phyloP scores from a whole-genome alignment of 2,329 filamentous ascomycete species.

The Aureobasidium sp. region DNA sequence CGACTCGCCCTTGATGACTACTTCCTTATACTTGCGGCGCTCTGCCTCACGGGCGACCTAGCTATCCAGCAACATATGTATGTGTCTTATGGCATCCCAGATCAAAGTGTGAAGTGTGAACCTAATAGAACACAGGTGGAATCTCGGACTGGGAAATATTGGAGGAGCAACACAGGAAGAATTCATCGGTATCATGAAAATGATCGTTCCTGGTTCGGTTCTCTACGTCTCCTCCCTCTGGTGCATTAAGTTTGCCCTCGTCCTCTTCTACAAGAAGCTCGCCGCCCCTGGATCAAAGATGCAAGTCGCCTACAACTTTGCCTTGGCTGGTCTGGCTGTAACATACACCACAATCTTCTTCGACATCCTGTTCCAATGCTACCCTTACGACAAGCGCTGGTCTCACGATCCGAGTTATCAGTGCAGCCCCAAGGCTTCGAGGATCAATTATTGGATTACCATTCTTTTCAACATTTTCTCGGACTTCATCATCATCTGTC shows the following conservation, averaged over 20 bases:
- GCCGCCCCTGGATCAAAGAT: conserved; percentile 11
- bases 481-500: conserved; percentile 14
- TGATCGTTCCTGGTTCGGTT: conserved; percentile 18
- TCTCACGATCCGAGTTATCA: conserved; percentile 9
- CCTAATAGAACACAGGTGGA: conserved; percentile 10
- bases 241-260: conserved; percentile 15
- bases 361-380: conserved; percentile 18
- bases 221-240: conserved; percentile 10
- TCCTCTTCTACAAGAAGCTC: conserved; percentile 17
- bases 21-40: conserved; percentile 17
- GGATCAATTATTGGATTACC: conserved; percentile 18
- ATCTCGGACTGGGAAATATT: conserved; percentile 13
- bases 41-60: conserved; percentile 10
- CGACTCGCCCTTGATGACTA: conserved; percentile 13
- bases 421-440: conserved; percentile 11
- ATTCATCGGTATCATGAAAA: conserved; percentile 17
- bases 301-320: conserved; percentile 15
- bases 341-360: conserved; percentile 16
- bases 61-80: conserved; percentile 19
- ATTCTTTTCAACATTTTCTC: conserved; percentile 21
- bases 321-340: conserved; percentile 9
- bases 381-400: conserved; percentile 16
- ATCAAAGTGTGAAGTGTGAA: neutral
- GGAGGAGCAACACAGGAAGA: neutral
- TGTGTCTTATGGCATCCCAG: neutral